Base-by-base conservation (phyloP, 2,329 filamentous ascomycete genomes). In the Triangularia verruculosa region DNA sequence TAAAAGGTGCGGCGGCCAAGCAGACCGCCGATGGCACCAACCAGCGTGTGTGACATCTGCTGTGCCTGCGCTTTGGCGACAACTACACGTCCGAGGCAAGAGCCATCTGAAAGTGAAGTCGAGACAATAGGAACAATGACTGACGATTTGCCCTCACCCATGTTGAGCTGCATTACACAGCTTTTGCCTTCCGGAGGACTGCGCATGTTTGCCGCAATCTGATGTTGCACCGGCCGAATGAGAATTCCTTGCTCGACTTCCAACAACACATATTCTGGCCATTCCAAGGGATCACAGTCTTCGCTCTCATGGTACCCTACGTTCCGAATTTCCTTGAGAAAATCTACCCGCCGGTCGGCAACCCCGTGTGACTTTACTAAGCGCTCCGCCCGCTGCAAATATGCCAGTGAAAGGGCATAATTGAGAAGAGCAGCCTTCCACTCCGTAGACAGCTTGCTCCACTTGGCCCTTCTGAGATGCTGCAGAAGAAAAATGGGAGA, bases 111-210 rank as follows among this genome's bases (percentile, higher is more conserved):
- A 0, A 86, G 71, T 0, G 77, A 65, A 0, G 77, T 74, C 0
- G 79, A 76, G 0, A 76, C 81, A 78, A 86, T 83, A 0, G 83
- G 83, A 6, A 86, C 79, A 22, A 86, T 83, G 57, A 79, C 80
- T 0, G 82, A 84, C 0, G 84, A 86, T 72, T 87, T 88, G 11
- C 0, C 84, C 82, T 83, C 68, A 28, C 89, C 89, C 88, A 91
- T 91, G 66, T 89, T 90, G 1, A 91, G 72, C 68, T 90, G 87
- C 77, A 90, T 82, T 0, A 87, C 81, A 0, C 79, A 72, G 67
- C 87, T 89, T 0, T 71, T 27, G 0, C 69, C 72, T 0, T 70
- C 70, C 0, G 71, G 68, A 0, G 81, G 80, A 0, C 69, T 58
- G 2, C 79, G 82, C 83, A 92, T 91, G 20, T 81, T 70, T 0